These are phyloP conservation scores for Brassica nigra DNA, from an alignment of 345 rosid genomes.

Conservation along the genomic window DNA sequence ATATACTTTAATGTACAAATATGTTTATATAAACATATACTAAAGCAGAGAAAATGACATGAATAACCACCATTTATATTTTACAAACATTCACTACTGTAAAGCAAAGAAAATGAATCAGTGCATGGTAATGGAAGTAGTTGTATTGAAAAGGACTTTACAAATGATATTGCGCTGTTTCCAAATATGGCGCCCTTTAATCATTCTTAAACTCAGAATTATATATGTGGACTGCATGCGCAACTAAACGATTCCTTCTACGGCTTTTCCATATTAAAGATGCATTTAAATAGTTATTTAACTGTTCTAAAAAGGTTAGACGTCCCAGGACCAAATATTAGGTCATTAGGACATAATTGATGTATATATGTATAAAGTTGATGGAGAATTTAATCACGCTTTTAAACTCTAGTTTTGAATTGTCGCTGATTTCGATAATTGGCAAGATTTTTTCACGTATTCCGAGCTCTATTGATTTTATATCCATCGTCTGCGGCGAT, in stretches of 20 bases:
- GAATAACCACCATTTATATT: background rate
- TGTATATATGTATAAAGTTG: background rate
- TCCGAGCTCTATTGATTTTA: constrained; percentile 7
- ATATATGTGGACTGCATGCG: constrained; percentile 29
- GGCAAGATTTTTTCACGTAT: constrained; percentile 13
- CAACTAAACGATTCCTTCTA: constrained; percentile 37
- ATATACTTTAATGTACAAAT: background rate
- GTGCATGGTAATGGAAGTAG: constrained; percentile 33
- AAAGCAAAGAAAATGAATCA: constrained; percentile 24
- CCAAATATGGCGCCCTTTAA: constrained; percentile 30
- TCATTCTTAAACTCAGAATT: constrained; percentile 30
- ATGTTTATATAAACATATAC: background rate
- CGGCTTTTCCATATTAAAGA: constrained; percentile 30
- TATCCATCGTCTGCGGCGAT: constrained; percentile 6
- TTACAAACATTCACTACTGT: constrained; percentile 10
- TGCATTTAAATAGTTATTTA: constrained; percentile 11
- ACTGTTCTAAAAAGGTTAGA: background rate
- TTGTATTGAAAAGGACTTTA: constrained; percentile 27
- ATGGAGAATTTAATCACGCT: background rate
- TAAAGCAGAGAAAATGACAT: constrained; percentile 13
- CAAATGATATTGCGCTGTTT: constrained; percentile 21
- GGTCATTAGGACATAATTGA: background rate
- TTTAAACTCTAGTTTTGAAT: constrained; percentile 12
- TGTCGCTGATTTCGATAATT: constrained; percentile 15
- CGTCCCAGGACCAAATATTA: constrained; percentile 24